These are phyloP conservation scores for Penicillium canescens DNA, from an alignment of 495 filamentous ascomycete genomes.

Conservation along the genomic window DNA sequence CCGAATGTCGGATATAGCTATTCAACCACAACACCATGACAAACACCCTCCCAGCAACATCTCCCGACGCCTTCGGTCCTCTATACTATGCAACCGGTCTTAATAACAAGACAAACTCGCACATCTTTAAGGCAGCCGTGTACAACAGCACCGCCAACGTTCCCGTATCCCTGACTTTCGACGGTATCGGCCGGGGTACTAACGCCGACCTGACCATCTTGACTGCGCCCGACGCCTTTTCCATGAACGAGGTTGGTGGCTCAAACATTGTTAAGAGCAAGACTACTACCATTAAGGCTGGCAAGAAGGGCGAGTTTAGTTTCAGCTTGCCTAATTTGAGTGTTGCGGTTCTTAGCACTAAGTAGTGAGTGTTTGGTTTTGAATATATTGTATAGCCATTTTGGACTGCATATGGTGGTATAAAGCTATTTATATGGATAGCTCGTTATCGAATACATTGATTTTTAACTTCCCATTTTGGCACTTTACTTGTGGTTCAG, in stretches of 20 bases:
- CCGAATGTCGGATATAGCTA: slow-evolving; percentile 23
- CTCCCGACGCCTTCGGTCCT: slow-evolving; percentile 37
- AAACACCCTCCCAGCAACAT: slow-evolving; percentile 44
- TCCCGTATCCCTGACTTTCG: slow-evolving; percentile 54
- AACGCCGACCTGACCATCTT: slow-evolving; percentile 58
- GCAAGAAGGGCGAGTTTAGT: slow-evolving; percentile 42
- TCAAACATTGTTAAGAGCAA: slow-evolving; percentile 46
- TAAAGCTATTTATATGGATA: no score
- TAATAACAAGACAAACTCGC: slow-evolving; percentile 30
- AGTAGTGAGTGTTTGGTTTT: neutral
- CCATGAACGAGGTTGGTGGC: slow-evolving; percentile 41
- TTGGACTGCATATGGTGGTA: neutral
- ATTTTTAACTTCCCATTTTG: no score
- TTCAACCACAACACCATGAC: slow-evolving; percentile 42
- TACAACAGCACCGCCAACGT: slow-evolving; percentile 61
- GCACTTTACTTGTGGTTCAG: no score
- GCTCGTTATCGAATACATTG: no score
- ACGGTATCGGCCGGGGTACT: slow-evolving; percentile 45
- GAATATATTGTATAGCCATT: neutral
- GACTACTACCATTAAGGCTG: slow-evolving; percentile 42
- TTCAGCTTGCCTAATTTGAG: slow-evolving; percentile 53
- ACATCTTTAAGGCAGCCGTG: slow-evolving; percentile 63
- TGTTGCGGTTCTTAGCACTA: slow-evolving; percentile 49
- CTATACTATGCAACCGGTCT: slow-evolving; percentile 44
- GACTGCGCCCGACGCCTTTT: slow-evolving; percentile 45